Evolutionary conservation across 768 basidiomycete genomes (phyloP).

Genomic region (Macrolepiota fuliginosa): DNA sequence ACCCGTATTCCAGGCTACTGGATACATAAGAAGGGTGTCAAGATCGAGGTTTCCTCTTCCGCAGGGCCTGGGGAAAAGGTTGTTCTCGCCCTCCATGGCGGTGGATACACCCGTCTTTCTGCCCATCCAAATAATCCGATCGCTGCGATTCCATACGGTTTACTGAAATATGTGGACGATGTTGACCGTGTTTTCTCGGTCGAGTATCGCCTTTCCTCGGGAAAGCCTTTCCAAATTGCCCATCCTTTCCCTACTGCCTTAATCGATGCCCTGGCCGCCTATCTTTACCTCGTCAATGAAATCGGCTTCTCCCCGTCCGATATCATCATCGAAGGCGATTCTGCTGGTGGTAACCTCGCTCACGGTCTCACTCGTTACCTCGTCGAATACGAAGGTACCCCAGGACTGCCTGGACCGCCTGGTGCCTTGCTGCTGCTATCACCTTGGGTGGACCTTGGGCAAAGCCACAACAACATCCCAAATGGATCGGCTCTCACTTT

Average conservation of each 20-base stretch:
- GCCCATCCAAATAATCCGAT: conserved; percentile 55
- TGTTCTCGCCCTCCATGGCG: conserved; percentile 63
- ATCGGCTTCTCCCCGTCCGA: conserved; percentile 58
- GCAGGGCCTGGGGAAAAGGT: conserved; percentile 53
- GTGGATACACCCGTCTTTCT: conserved; percentile 50
- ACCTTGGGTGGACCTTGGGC: conserved; percentile 51
- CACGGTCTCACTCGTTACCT: conserved; percentile 63
- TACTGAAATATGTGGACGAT: conserved; percentile 42
- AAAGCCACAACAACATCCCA: conserved; percentile 32
- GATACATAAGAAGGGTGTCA: conserved; percentile 40
- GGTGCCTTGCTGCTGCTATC: conserved; percentile 51
- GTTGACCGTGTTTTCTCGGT: conserved; percentile 54
- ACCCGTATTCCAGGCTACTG: conserved; percentile 56
- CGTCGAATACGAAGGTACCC: conserved; percentile 39
- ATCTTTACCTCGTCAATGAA: conserved; percentile 60
- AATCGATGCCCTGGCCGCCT: conserved; percentile 72
- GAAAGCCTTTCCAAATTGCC: conserved; percentile 34
- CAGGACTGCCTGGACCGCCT: conserved; percentile 40
- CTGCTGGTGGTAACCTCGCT: conserved; percentile 74
- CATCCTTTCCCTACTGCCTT: conserved; percentile 78
- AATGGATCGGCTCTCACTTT: conserved; percentile 35
- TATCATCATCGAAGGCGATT: conserved; percentile 72
- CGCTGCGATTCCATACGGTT: conserved; percentile 40
- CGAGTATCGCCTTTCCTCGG: conserved; percentile 69
- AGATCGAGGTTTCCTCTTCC: conserved; percentile 31